Percentiles rank a stretch among this genome's conserved stretches.
Conservation (phyloP, 106 monocot genomes). For the Dioscorea alata region DNA sequence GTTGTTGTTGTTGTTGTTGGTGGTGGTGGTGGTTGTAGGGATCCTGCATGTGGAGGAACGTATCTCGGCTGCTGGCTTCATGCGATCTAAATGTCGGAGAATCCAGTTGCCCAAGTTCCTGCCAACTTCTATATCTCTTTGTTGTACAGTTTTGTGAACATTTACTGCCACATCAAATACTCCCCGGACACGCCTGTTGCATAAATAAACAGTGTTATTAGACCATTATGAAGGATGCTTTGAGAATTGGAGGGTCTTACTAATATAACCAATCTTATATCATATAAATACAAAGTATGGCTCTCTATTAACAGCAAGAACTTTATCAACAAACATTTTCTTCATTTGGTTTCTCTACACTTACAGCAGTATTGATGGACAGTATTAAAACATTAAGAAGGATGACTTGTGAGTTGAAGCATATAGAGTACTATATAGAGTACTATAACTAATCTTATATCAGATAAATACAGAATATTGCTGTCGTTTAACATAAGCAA, state of each 20-base stretch:
- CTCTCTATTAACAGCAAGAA: not conserved
- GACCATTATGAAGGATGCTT: not conserved
- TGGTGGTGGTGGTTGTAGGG: not conserved
- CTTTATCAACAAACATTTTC: not conserved
- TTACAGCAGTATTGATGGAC: too few relatives aligned
- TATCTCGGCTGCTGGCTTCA: slow-evolving; percentile 86
- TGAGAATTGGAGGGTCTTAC: not conserved
- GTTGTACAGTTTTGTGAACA: slow-evolving; percentile 73
- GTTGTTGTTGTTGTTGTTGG: too few relatives aligned
- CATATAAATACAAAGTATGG: not conserved
- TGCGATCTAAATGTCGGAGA: slow-evolving; percentile 71
- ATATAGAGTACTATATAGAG: too few relatives aligned
- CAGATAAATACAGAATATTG: too few relatives aligned
- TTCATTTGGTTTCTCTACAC: too few relatives aligned
- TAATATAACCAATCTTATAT: not conserved
- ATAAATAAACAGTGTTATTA: not conserved
- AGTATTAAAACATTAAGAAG: too few relatives aligned
- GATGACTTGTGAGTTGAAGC: too few relatives aligned
- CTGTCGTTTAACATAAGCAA: too few relatives aligned
- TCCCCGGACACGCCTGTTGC: slow-evolving; percentile 56
- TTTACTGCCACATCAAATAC: slow-evolving; percentile 70
- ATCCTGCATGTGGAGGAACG: slow-evolving; percentile 3
- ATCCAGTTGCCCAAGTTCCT: slow-evolving; percentile 73
- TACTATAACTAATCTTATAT: too few relatives aligned
- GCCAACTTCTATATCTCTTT: slow-evolving; percentile 79